Evolutionary conservation across 2,329 filamentous ascomycete species (phyloP).

Genomic region (Zymoseptoria brevis): DNA sequence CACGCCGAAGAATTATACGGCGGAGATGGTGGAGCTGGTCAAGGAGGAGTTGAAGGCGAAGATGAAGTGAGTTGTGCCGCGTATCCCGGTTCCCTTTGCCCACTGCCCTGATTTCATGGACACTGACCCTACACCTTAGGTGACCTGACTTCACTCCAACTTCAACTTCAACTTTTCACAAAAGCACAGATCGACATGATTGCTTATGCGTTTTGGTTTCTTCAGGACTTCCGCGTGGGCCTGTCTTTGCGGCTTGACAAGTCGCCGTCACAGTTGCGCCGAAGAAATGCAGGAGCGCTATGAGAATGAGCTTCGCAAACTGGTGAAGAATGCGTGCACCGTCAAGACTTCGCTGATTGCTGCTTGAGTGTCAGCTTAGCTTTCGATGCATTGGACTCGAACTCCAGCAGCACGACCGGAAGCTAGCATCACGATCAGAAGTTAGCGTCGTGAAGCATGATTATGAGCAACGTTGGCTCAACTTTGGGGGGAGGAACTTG

Average conservation of each 20-base stretch:
- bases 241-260: neutral
- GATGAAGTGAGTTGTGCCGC: slow-evolving; percentile 27
- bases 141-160: no score
- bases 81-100: neutral
- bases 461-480: no score
- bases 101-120: slow-evolving; percentile 1
- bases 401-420: no score
- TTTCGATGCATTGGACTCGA: no score
- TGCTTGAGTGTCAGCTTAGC: no score
- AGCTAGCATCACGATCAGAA: no score
- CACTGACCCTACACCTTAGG: neutral
- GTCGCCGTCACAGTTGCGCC: neutral
- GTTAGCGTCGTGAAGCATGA: no score
- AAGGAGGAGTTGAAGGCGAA: slow-evolving; percentile 20
- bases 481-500: no score
- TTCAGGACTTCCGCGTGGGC: neutral
- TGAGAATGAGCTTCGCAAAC: neutral
- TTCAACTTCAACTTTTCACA: no score
- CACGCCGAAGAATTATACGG: slow-evolving; percentile 13
- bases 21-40: slow-evolving; percentile 21
- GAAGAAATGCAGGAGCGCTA: neutral
- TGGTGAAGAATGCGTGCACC: no score
- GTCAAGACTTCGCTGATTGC: no score
- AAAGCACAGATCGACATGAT: neutral
- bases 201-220: neutral